Percentiles rank a stretch among this genome's conserved stretches.
phyloP scores from a whole-genome alignment of 192 early-diverging fungal genomes.

The Phycomyces nitens region DNA sequence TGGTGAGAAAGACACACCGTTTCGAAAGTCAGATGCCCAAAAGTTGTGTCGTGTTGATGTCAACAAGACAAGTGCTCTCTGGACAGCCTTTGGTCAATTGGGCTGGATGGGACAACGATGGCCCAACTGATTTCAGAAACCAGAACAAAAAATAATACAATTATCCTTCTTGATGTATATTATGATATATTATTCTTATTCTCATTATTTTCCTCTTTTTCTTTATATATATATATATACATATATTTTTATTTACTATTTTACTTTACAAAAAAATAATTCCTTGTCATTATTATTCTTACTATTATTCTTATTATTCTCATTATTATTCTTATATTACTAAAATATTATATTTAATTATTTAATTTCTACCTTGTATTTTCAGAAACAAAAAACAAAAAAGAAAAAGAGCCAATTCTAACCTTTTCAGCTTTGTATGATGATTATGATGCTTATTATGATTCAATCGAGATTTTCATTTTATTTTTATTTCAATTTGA shows the following conservation, averaged over 20 bases:
- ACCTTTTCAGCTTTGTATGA: not conserved
- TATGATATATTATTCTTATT: not conserved
- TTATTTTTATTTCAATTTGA: too few species aligned
- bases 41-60: slow-evolving; percentile 88
- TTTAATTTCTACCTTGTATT: too few species aligned
- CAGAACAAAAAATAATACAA: not conserved
- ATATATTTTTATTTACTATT: too few species aligned
- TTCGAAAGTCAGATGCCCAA: slow-evolving; percentile 92
- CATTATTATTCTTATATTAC: too few species aligned
- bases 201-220: too few species aligned
- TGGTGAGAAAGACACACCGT: slow-evolving; percentile 39
- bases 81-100: slow-evolving; percentile 81
- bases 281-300: too few species aligned
- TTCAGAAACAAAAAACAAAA: not conserved
- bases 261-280: too few species aligned
- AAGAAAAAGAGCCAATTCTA: not conserved
- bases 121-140: slow-evolving; percentile 12
- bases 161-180: too few species aligned
- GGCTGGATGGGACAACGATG: slow-evolving; percentile 68
- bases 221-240: not conserved
- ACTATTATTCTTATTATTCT: too few species aligned
- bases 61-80: slow-evolving; percentile 88
- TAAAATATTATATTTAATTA: too few species aligned
- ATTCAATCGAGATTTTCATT: too few species aligned
- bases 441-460: too few species aligned